These are phyloP conservation scores for Penicillium nucicola DNA, from an alignment of 495 filamentous ascomycete species.

Conservation along the genomic window DNA sequence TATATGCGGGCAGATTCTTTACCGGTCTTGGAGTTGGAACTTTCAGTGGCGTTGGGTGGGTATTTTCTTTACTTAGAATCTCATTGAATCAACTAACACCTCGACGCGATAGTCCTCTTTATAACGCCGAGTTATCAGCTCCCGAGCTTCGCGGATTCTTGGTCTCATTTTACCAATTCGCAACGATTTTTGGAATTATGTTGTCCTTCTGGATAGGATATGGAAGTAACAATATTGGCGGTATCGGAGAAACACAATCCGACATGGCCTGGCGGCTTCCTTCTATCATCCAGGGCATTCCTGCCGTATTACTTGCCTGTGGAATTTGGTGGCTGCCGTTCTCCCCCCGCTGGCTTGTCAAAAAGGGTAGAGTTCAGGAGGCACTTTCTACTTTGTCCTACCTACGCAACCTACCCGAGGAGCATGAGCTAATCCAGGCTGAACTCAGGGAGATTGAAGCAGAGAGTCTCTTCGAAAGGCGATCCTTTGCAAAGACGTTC, in stretches of 20 bases:
- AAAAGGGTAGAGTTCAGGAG: constrained; percentile 47
- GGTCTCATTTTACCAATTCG: constrained; percentile 76
- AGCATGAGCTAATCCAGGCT: constrained; percentile 37
- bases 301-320: constrained; percentile 38
- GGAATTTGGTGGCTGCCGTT: constrained; percentile 47
- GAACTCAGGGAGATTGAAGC: constrained; percentile 44
- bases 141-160: constrained; percentile 75
- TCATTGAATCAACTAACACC: too few species aligned
- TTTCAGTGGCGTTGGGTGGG: constrained; percentile 37
- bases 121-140: constrained; percentile 72
- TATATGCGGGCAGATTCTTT: constrained; percentile 62
- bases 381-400: constrained; percentile 42
- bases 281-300: constrained; percentile 48
- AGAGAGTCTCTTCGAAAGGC: constrained; percentile 38
- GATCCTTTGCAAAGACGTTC: constrained; percentile 33
- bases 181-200: constrained; percentile 72
- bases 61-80: too few species aligned
- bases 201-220: constrained; percentile 76
- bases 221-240: constrained; percentile 40
- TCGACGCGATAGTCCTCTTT: constrained; percentile 48
- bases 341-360: constrained; percentile 47
- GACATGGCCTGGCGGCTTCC: constrained; percentile 48
- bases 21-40: constrained; percentile 68
- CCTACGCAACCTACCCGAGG: constrained; percentile 40
- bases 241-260: constrained; percentile 32